Evolutionary conservation across 164 flowering plant species (phyloP).

Genomic region (Berberis vulgaris): DNA sequence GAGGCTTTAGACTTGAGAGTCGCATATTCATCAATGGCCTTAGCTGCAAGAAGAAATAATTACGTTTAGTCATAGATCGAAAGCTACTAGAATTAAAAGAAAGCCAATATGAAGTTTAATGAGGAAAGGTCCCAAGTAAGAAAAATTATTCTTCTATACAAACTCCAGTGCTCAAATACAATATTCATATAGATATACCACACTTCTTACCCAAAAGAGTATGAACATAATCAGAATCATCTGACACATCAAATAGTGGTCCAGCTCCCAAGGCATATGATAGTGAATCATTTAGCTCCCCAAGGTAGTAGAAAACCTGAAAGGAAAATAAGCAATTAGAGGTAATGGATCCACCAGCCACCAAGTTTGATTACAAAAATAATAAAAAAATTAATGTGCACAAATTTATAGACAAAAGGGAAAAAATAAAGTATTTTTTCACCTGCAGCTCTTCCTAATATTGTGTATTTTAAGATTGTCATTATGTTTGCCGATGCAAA

Average conservation of each 20-base stretch:
- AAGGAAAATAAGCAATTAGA: background rate
- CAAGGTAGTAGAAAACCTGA: constrained; percentile 86
- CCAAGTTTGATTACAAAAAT: too few relatives aligned
- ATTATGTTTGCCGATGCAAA: too few relatives aligned
- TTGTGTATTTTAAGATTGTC: too few relatives aligned
- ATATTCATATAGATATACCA: background rate
- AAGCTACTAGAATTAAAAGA: background rate
- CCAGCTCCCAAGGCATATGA: constrained; percentile 97
- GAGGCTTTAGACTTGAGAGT: constrained; percentile 65
- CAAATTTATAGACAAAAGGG: too few relatives aligned
- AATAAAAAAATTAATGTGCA: too few relatives aligned
- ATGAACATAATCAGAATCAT: constrained; percentile 71
- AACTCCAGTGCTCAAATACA: background rate
- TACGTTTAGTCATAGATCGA: background rate
- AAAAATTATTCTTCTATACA: background rate
- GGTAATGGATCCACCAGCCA: too few relatives aligned
- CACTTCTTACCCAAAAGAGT: constrained; percentile 71
- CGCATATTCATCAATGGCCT: constrained; percentile 97
- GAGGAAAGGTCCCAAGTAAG: background rate
- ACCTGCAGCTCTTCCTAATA: too few relatives aligned
- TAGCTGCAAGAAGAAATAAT: constrained; percentile 41
- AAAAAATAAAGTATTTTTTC: too few relatives aligned
- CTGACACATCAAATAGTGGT: constrained; percentile 87
- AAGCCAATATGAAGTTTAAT: background rate
- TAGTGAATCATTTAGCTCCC: constrained; percentile 83